Base-by-base conservation (phyloP, 2,329 filamentous ascomycete genomes). In the Colletotrichum abscissum region DNA sequence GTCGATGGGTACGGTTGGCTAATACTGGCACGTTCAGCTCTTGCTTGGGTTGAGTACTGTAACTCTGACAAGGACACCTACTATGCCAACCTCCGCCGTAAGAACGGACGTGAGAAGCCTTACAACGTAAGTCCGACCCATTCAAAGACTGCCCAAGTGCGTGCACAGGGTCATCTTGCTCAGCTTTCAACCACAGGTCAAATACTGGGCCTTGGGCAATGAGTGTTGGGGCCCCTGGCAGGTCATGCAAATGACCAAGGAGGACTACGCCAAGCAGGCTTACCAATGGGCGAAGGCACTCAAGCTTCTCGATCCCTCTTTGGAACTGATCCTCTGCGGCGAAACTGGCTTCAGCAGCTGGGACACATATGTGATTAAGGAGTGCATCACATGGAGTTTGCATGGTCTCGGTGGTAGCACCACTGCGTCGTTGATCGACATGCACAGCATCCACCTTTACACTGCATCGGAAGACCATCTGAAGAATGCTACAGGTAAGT, bases 131-230 rank as follows among this genome's bases (percentile, higher is more conserved):
- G 71, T 64, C 42, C 7, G 14, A 2, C 11, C 19, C 2, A 28
- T 64, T 4, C 42, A 8, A 22, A 9, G 9, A n/a, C 42, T n/a
- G 19, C 42, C 19, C n/a, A n/a, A 5, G 42, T 5, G 8, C n/a
- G 35, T 19, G 0, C 19, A 46, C 12, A 2, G 60, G 35, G 28
- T 28, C 56, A 73, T 49, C 26, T 7, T 14, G 22, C 67, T 71
- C 24, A 70, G 12, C 30, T n/a, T 1, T 30, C n/a, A 35, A 35
- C 11, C 7, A 7, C 65, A 82, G 81, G 86, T 95, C 78, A 95
- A 94, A 83, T 96, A 95, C 86, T 97, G 94, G 94, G 93, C 93
- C 1, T 88, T 97, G 30, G 94, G 94, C 11, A 97, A 97, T 82
- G 91, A 93, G 80, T 86, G 88, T 81, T 93, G 89, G 88, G 91